phyloP scores from a whole-genome alignment of 2,329 filamentous ascomycete genomes.

The Colletotrichum ledebouriae region DNA sequence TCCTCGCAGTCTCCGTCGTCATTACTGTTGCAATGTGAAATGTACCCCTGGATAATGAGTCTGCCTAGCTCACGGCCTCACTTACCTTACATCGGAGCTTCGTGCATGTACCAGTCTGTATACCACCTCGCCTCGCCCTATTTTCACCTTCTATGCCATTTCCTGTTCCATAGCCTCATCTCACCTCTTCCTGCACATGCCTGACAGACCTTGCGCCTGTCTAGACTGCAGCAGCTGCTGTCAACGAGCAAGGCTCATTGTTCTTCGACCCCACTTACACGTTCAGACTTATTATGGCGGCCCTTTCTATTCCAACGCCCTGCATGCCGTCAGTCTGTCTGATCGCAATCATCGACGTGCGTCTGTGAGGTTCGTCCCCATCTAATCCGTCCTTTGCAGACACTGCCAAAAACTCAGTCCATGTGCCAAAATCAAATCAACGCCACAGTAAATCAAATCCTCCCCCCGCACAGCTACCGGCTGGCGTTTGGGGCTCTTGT shows the following conservation, averaged over 20 bases:
- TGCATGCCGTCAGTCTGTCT: constrained; percentile 10
- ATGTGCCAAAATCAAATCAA: constrained; percentile 20
- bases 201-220: constrained; percentile 9
- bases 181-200: not conserved
- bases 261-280: constrained; percentile 14
- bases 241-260: not conserved
- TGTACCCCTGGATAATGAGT: no score
- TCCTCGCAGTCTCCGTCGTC: no score
- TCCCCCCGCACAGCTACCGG: constrained; percentile 26
- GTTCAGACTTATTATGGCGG: not conserved
- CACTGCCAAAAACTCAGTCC: constrained; percentile 14
- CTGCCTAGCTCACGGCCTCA: no score
- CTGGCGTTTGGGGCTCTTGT: constrained; percentile 39
- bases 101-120: no score
- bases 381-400: constrained; percentile 20
- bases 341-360: constrained; percentile 13
- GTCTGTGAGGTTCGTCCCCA: constrained; percentile 34
- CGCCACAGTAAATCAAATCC: constrained; percentile 31
- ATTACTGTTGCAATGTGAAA: no score
- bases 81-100: no score
- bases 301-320: constrained; percentile 4
- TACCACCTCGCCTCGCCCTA: no score
- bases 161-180: not conserved
- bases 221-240: constrained; percentile 6
- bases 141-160: no score